Conservation (phyloP, 1,139 yeast genomes). For the Yamadazyma spencermartinsiae region DNA sequence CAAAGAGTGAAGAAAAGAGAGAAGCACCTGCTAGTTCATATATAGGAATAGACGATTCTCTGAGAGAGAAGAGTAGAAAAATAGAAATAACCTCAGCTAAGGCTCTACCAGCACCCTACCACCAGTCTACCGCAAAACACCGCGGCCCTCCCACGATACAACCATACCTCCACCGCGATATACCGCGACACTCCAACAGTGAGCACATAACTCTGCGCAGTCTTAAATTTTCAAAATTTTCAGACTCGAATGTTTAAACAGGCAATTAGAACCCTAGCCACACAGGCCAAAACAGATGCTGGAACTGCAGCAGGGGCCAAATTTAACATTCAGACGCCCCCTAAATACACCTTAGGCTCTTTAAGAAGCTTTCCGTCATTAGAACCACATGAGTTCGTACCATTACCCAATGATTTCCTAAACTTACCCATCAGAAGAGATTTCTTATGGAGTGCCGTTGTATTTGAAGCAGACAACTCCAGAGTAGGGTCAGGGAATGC, state of each 20-base stretch:
- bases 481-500: constrained; percentile 91
- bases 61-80: too few relatives aligned
- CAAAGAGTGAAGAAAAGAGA: too few relatives aligned
- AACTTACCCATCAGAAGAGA: constrained; percentile 85
- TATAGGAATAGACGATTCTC: too few relatives aligned
- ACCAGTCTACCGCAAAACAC: too few relatives aligned
- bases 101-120: too few relatives aligned
- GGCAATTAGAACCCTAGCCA: constrained; percentile 33
- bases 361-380: constrained; percentile 84
- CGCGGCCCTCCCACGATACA: too few relatives aligned
- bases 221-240: too few relatives aligned
- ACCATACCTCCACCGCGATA: too few relatives aligned
- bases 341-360: constrained; percentile 77
- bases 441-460: constrained; percentile 90
- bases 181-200: too few relatives aligned
- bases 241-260: constrained; percentile 11
- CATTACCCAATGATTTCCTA: constrained; percentile 69
- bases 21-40: too few relatives aligned
- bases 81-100: too few relatives aligned
- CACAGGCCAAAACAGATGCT: constrained; percentile 19
- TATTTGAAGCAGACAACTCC: constrained; percentile 84
- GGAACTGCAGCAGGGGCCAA: constrained; percentile 1
- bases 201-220: too few relatives aligned
- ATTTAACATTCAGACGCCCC: constrained; percentile 48
- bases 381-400: constrained; percentile 76